Base-by-base conservation (phyloP, 805 yeast species). In the Nematodospora valgi region DNA sequence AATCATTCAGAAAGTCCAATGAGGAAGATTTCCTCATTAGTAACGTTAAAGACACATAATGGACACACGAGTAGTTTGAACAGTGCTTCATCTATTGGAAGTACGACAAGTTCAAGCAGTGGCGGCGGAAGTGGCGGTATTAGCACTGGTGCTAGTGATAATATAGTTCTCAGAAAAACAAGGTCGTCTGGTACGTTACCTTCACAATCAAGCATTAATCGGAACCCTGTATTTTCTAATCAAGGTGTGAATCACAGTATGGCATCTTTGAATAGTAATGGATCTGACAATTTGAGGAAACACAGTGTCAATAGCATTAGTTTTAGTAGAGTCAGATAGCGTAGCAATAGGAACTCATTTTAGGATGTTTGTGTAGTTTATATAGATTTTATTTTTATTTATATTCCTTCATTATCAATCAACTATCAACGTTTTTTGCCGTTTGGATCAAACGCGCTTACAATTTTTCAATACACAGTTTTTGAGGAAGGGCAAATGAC, bases 241-340 rank as follows among this genome's bases (percentile, higher is more conserved):
- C 13, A 15, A 4, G 18, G 18, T 6, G 15, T 23, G 3, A 38
- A 28, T 19, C 17, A 14, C 18, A 38, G 41, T 23, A 9, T 23
- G 14, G 20, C 27, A 7, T 38, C 41, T 8, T 24, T 34, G 17
- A 34, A 12, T 14, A 34, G 35, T 15, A 26, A 18, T 23, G 15
- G 8, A 8, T 32, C 39, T 3, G 48, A 45, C 7, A 36, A 38
- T 23, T 30, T 39, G 28, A 41, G 43, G 30, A 41, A 35, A 24
- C 30, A 43, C 10, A 41, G 39, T 23, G 40, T 54, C 24, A 52
- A 43, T 30, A 54, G 56, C 29, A 48, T 54, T 14, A 46, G 46
- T 30, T 53, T 54, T 35, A 53, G 49, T 31, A 42, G 59, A 27
- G 45, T 51, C 16, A 37, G 59, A 24, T 48, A 39, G 25, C 4